Conservation (phyloP, 2,329 filamentous ascomycete species). For the Talaromyces sp. region DNA sequence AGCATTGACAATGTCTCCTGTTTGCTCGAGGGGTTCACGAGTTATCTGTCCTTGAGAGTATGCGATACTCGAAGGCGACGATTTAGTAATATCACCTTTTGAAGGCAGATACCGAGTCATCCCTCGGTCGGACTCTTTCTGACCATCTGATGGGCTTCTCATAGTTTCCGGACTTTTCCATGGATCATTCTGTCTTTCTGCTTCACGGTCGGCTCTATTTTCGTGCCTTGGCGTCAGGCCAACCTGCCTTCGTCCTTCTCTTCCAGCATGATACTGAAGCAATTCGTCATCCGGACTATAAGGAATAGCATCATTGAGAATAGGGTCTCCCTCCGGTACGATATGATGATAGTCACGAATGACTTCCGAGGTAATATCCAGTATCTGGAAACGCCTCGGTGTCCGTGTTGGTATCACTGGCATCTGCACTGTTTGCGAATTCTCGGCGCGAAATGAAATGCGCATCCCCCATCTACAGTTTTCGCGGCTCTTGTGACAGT, state of each 20-base stretch:
- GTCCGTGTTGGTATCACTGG: background rate
- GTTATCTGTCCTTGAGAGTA: background rate
- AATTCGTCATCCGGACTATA: background rate
- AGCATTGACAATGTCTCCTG: background rate
- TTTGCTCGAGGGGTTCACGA: background rate
- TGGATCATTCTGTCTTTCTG: background rate
- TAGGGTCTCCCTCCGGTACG: background rate
- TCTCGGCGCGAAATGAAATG: conserved; percentile 6
- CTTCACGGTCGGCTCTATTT: background rate
- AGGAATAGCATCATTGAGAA: background rate
- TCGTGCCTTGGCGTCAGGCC: background rate
- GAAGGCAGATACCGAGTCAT: background rate
- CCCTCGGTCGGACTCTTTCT: background rate
- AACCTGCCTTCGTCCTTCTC: background rate
- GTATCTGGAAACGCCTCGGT: conserved; percentile 3
- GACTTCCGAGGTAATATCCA: conserved; percentile 7
- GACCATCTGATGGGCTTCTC: background rate
- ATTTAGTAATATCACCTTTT: background rate
- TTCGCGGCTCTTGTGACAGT: conserved; percentile 4
- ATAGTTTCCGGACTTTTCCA: background rate
- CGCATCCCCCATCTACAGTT: conserved; percentile 11
- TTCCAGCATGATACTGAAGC: background rate
- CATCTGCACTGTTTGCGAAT: conserved; percentile 9
- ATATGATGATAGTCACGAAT: conserved; percentile 12
- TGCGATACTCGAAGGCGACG: background rate